Evolutionary conservation across 2,329 filamentous ascomycete genomes (phyloP).

Genomic region (Fusarium burgessii): DNA sequence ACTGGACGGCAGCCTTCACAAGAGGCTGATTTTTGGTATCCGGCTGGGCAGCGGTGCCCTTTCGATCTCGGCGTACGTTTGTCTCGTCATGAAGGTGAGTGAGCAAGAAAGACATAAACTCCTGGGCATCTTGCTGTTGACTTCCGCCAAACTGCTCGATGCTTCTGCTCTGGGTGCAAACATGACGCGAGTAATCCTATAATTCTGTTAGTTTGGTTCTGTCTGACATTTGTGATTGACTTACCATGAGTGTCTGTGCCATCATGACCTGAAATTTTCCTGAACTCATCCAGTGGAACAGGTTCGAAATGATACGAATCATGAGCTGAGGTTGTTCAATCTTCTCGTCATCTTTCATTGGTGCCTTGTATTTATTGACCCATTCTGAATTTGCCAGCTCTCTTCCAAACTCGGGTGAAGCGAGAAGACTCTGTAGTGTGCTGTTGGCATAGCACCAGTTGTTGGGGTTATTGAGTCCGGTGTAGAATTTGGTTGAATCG

Average conservation of each 20-base stretch:
- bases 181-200: conserved; percentile 66
- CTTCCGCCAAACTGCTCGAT: conserved; percentile 72
- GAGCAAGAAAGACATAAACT: conserved; percentile 87
- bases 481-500: conserved; percentile 46
- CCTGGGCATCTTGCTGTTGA: conserved; percentile 89
- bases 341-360: conserved; percentile 71
- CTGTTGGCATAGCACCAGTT: conserved; percentile 94
- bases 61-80: conserved; percentile 67
- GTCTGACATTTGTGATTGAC: conserved; percentile 38
- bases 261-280: conserved; percentile 64
- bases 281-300: conserved; percentile 68
- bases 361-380: conserved; percentile 74
- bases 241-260: conserved; percentile 69
- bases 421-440: conserved; percentile 85
- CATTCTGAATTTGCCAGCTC: conserved; percentile 69
- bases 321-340: conserved; percentile 68
- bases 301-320: conserved; percentile 68
- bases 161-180: conserved; percentile 49
- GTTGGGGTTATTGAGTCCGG: conserved; percentile 83
- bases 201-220: conserved; percentile 37
- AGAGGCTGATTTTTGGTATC: conserved; percentile 50
- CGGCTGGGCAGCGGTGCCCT: conserved; percentile 49
- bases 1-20: conserved; percentile 73
- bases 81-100: conserved; percentile 88
- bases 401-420: conserved; percentile 75